These are phyloP conservation scores for Hypoxylon crocopeplum DNA, from an alignment of 495 filamentous ascomycete species.

Conservation along the genomic window DNA sequence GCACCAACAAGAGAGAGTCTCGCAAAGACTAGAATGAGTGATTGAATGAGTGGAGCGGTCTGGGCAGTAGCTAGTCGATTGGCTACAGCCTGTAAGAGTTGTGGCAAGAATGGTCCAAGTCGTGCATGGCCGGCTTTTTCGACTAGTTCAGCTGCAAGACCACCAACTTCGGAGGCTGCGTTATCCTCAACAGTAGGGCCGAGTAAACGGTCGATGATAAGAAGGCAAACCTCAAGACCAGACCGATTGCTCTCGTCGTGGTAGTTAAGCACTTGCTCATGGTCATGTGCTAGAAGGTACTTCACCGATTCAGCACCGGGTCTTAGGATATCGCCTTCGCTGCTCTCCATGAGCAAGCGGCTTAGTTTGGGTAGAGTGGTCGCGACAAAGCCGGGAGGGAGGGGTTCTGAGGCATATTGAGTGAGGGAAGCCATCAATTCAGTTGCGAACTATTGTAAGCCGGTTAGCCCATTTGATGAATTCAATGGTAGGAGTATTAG, in stretches of 20 bases:
- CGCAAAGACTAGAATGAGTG: constrained; percentile 92
- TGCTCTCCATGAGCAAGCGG: constrained; percentile 75
- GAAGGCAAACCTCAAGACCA: constrained; percentile 84
- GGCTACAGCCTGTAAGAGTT: constrained; percentile 93
- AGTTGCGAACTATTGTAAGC: constrained; percentile 67
- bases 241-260: constrained; percentile 75
- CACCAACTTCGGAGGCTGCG: constrained; percentile 93
- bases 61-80: constrained; percentile 79
- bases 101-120: constrained; percentile 85
- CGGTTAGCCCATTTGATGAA: constrained; percentile 15
- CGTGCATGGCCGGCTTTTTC: constrained; percentile 90
- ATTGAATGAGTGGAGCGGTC: constrained; percentile 84
- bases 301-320: constrained; percentile 86
- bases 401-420: constrained; percentile 78
- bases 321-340: constrained; percentile 85
- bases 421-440: constrained; percentile 83
- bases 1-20: constrained; percentile 83
- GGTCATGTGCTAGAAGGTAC: constrained; percentile 85
- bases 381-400: constrained; percentile 86
- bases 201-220: constrained; percentile 93
- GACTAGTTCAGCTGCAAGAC: constrained; percentile 91
- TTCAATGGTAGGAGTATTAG: not conserved
- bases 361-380: constrained; percentile 86
- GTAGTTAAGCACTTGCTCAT: constrained; percentile 85
- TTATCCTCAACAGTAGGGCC: constrained; percentile 83